Evolutionary conservation across 2,329 filamentous ascomycete species (phyloP).

Genomic region (Talaromyces amestolkiae): DNA sequence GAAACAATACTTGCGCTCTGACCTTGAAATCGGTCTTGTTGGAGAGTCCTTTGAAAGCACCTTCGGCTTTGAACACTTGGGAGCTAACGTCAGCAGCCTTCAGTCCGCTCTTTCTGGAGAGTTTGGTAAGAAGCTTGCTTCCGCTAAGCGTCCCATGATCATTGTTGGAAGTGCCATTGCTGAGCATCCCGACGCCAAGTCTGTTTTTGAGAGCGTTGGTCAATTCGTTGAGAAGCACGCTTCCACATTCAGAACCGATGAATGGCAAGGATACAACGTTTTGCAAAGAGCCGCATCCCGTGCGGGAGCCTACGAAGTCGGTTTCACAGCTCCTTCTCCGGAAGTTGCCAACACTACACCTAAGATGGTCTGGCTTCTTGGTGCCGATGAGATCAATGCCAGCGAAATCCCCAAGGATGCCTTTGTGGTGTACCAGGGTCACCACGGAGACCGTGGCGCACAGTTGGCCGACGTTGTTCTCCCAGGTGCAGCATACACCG

Average conservation of each 20-base stretch:
- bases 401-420: slow-evolving; percentile 90
- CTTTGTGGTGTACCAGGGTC: slow-evolving; percentile 96
- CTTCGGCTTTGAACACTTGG: slow-evolving; percentile 91
- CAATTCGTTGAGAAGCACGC: slow-evolving; percentile 91
- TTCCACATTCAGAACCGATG: slow-evolving; percentile 77
- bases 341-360: slow-evolving; percentile 79
- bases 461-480: slow-evolving; percentile 91
- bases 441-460: slow-evolving; percentile 92
- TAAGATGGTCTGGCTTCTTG: slow-evolving; percentile 96
- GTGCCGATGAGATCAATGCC: slow-evolving; percentile 84
- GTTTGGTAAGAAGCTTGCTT: slow-evolving; percentile 88
- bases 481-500: slow-evolving; percentile 91
- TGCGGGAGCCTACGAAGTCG: slow-evolving; percentile 90
- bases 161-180: slow-evolving; percentile 89
- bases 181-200: slow-evolving; percentile 86
- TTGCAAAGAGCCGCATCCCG: slow-evolving; percentile 91
- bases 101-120: slow-evolving; percentile 81
- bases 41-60: slow-evolving; percentile 90
- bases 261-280: slow-evolving; percentile 98
- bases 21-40: slow-evolving; percentile 87
- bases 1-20: slow-evolving; percentile 95
- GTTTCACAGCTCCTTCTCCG: slow-evolving; percentile 82
- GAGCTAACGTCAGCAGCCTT: slow-evolving; percentile 71
- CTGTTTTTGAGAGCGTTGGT: slow-evolving; percentile 88
- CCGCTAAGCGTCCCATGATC: slow-evolving; percentile 92